Base-by-base conservation (phyloP, 306 rosid genomes). In the Ormosia emarginata region DNA sequence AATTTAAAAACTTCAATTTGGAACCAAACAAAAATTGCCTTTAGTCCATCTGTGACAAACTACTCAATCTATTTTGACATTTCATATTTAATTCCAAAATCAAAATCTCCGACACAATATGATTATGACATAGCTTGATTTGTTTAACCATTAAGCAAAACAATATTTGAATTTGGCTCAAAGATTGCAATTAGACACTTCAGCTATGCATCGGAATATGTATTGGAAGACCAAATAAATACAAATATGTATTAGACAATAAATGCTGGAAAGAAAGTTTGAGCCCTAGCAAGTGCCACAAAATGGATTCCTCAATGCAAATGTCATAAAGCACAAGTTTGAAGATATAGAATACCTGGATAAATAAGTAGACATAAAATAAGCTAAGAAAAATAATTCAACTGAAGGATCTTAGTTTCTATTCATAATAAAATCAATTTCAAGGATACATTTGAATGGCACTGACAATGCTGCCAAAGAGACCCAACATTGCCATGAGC, bases 361-460 rank as follows among this genome's bases (percentile, higher is more conserved):
- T 47, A 49, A 58, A 41, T 5, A 24, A 24, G 24, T 1, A 24
- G 24, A 69, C 34, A 46, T 37, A 9, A 30, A 8, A 17, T 17
- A 46, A 50, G 55, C 43, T 44, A 46, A 39, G 13, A 77, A 32
- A 69, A 36, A 8, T 2, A 47, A 30, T 9, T 11, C 58, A 64
- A 63, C 52, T 59, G 40, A 49, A 57, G 58, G 62, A 85, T 47
- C 65, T 41, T 46, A 56, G 41, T 24, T 75, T 57, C 55, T 2
- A 33, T 55, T 18, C 17, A 30, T 61, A 11, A 57, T 40, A 58
- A 33, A 58, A 52, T 55, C 34, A 30, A 67, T 47, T 41, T 75
- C 52, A 88, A 91, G 96, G 96, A 91, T 93, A 93, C 97, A 91
- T 89, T 86, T 93, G 97, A 71, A 93, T 83, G 56, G 90, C 96